A percentile compares a stretch with the other conserved stretches of the same genome.
Evolutionary conservation across 1,284 basidiomycete genomes (phyloP).

Genomic region (Puccinia horiana): DNA sequence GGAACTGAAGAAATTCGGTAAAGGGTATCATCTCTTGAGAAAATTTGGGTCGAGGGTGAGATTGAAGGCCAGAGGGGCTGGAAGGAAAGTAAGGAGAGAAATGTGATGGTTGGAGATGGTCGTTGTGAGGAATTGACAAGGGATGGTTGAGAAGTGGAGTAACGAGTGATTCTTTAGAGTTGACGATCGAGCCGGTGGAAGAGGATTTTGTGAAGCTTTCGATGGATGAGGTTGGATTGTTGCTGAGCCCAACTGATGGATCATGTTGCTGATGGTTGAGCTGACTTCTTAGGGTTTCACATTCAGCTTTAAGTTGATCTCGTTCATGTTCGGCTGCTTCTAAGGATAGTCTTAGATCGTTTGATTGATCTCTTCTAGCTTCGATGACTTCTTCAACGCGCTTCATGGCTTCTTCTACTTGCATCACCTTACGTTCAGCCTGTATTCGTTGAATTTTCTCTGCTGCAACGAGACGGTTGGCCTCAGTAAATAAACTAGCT

Average conservation of each 20-base stretch:
- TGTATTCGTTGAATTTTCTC: conserved; percentile 73
- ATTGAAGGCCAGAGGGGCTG: background rate
- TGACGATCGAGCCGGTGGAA: background rate
- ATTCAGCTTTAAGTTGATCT: conserved; percentile 34
- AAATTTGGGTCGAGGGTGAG: background rate
- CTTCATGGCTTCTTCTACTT: conserved; percentile 76
- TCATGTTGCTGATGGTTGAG: background rate
- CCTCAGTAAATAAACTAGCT: conserved; percentile 65
- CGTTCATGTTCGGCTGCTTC: conserved; percentile 45
- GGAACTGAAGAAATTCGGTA: conserved; percentile 79
- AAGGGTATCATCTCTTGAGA: conserved; percentile 66
- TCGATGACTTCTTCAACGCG: conserved; percentile 82
- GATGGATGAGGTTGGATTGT: conserved; percentile 18
- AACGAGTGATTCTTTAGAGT: background rate
- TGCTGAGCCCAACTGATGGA: background rate
- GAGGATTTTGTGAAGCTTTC: conserved; percentile 12
- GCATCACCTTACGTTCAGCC: conserved; percentile 78
- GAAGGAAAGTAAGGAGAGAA: background rate
- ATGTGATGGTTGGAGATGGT: background rate
- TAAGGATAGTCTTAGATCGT: conserved; percentile 62
- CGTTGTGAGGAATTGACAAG: background rate
- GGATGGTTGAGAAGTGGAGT: background rate
- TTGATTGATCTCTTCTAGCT: conserved; percentile 81
- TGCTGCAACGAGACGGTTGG: conserved; percentile 69
- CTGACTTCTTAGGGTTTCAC: conserved; percentile 49